Evolutionary conservation across 2,329 filamentous ascomycete species (phyloP).

Genomic region (Rhexocercosporidium sp.): DNA sequence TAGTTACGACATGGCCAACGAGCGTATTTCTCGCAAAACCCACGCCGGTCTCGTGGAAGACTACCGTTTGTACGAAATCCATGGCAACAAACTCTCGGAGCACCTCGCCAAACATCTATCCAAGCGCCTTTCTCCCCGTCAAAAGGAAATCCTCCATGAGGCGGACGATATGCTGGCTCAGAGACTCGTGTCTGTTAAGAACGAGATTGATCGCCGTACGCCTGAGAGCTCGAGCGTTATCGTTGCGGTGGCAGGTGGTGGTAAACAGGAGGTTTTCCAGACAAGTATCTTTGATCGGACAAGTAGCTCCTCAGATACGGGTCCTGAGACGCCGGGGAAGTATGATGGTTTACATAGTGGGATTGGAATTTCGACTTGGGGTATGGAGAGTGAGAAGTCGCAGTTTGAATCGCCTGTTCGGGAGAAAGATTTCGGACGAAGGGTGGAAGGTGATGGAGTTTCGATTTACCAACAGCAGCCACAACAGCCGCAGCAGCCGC

Average conservation of each 20-base stretch:
- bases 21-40: constrained; percentile 49
- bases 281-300: constrained; percentile 57
- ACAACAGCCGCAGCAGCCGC: constrained; percentile 9
- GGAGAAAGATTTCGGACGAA: constrained; percentile 16
- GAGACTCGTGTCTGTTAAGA: constrained; percentile 47
- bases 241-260: constrained; percentile 46
- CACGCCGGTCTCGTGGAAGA: constrained; percentile 55
- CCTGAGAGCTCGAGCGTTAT: constrained; percentile 48
- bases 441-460: no score
- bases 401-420: constrained; percentile 37
- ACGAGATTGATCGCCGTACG: constrained; percentile 51
- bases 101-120: constrained; percentile 50
- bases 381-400: constrained; percentile 30
- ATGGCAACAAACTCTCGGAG: constrained; percentile 52
- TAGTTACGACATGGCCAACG: constrained; percentile 54
- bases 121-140: constrained; percentile 33
- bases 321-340: constrained; percentile 48
- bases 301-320: constrained; percentile 54
- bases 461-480: no score
- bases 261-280: constrained; percentile 42
- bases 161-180: constrained; percentile 44
- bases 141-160: constrained; percentile 35
- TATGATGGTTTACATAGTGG: constrained; percentile 37
- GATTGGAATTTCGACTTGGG: constrained; percentile 32
- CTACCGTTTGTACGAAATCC: constrained; percentile 57